Base-by-base conservation (phyloP, 495 filamentous ascomycete genomes). In the Trichocladium antarcticum region DNA sequence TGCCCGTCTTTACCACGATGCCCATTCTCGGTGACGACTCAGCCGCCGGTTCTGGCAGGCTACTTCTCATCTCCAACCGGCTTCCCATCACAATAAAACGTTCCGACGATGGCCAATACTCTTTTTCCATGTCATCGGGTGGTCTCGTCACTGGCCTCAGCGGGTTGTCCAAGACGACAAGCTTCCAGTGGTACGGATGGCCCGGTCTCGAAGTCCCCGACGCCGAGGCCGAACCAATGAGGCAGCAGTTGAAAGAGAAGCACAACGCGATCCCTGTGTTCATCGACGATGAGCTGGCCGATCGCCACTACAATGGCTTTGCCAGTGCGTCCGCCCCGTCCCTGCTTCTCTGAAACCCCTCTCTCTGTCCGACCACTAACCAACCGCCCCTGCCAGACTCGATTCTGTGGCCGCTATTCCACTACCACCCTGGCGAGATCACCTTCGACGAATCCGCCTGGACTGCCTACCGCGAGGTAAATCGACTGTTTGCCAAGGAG, bases 121-220 rank as follows among this genome's bases (percentile, higher is more conserved):
- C 81, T 53, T 93, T 95, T 66, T 85, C 81, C 63, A 94, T 94
- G 84, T 95, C 89, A 12, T 95, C 90, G 6, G 90, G 90, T 47
- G 90, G 90, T 12, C 76, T 98, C 32, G 89, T 98, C 45, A 94
- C 84, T 32, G 92, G 89, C 1, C 66, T 98, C 45, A 88, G 83
- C 53, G 92, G 90, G 16, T 68, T 98, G 54, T 84, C 85, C 54
- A 95, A 95, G 64, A 79, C 84, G 7, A 95, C 87, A 10, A 90
- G 81, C 37, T 96, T 95, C 69, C 82, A 87, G 63, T 98, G 92
- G 90, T 96, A 95, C 65, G 90, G 90, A 50, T 98, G 92, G 92
- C 89, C 90, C 7, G 90, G 90, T 24, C 61, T 95, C 47, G 85
- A 95, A 59, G 76, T 89, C 22, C 84, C 85, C 37, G 83, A 87